A percentile compares a stretch with the other conserved stretches of the same genome.
These are phyloP conservation scores for Apodospora peruviana DNA, from an alignment of 495 filamentous ascomycete genomes.

Conservation along the genomic window DNA sequence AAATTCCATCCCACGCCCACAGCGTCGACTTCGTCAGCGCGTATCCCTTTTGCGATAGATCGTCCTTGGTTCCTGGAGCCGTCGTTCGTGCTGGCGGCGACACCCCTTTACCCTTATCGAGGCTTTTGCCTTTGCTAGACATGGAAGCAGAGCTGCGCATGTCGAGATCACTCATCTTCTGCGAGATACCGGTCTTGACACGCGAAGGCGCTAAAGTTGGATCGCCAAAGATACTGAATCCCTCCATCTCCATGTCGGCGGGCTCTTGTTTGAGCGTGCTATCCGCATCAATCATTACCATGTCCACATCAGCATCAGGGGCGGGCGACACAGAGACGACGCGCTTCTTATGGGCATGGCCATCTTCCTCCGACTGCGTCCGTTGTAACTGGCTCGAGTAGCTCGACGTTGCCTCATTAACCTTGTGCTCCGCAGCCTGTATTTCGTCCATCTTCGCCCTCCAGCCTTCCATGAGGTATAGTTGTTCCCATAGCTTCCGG, in stretches of 20 bases:
- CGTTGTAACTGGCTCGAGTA: conserved; percentile 23
- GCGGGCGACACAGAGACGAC: conserved; percentile 32
- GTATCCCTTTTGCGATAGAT: conserved; percentile 6
- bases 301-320: conserved; percentile 39
- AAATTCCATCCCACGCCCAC: conserved; percentile 37
- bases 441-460: conserved; percentile 63
- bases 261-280: conserved; percentile 21
- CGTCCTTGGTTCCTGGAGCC: neutral
- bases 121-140: conserved; percentile 5
- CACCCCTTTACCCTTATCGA: conserved; percentile 31
- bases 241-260: conserved; percentile 18
- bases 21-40: conserved; percentile 30
- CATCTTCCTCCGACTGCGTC: conserved; percentile 28
- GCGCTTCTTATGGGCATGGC: conserved; percentile 40
- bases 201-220: no score
- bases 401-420: conserved; percentile 25
- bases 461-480: conserved; percentile 85
- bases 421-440: conserved; percentile 57
- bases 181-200: conserved; percentile 10
- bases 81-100: neutral
- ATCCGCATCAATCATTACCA: conserved; percentile 39
- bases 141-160: conserved; percentile 9
- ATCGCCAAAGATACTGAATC: conserved; percentile 32
- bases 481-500: conserved; percentile 74
- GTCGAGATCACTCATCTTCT: conserved; percentile 13